phyloP scores from a whole-genome alignment of 1,139 yeast species.

The Pichia norvegensis region DNA sequence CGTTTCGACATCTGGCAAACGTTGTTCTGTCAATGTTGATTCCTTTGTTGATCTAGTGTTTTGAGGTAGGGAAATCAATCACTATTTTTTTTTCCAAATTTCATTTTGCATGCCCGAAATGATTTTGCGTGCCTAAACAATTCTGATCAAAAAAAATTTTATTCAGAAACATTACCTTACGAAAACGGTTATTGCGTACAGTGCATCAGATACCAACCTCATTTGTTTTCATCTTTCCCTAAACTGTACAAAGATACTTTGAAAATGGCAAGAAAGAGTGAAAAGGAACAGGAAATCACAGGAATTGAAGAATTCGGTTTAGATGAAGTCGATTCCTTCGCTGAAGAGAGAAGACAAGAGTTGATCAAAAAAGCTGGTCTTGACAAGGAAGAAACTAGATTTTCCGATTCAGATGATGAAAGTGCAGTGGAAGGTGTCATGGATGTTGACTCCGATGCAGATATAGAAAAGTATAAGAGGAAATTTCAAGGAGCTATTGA shows the following conservation, averaged over 20 bases:
- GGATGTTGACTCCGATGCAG: slow-evolving; percentile 24
- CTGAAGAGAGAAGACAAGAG: slow-evolving; percentile 55
- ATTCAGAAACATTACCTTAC: no score
- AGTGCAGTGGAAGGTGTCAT: slow-evolving; percentile 22
- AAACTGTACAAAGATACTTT: no score
- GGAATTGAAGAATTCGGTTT: slow-evolving; percentile 32
- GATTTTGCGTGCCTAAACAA: neutral
- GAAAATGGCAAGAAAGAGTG: slow-evolving; percentile 14
- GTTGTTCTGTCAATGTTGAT: neutral
- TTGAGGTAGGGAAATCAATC: neutral
- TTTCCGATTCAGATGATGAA: slow-evolving; percentile 30
- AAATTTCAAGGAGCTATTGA: slow-evolving; percentile 28
- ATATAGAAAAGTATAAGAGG: slow-evolving; percentile 25
- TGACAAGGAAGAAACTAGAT: slow-evolving; percentile 31
- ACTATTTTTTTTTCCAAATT: neutral
- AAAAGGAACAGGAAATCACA: slow-evolving; percentile 15
- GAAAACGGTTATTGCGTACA: no score
- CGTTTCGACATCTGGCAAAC: slow-evolving; percentile 18
- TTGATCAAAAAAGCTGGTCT: slow-evolving; percentile 48
- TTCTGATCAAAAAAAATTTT: no score
- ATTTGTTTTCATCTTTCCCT: no score
- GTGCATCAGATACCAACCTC: neutral
- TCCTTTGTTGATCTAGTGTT: neutral
- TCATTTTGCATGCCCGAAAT: neutral
- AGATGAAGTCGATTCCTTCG: slow-evolving; percentile 69